phyloP scores from a whole-genome alignment of 2,329 filamentous ascomycete species.

The Juglanconis oblonga region DNA sequence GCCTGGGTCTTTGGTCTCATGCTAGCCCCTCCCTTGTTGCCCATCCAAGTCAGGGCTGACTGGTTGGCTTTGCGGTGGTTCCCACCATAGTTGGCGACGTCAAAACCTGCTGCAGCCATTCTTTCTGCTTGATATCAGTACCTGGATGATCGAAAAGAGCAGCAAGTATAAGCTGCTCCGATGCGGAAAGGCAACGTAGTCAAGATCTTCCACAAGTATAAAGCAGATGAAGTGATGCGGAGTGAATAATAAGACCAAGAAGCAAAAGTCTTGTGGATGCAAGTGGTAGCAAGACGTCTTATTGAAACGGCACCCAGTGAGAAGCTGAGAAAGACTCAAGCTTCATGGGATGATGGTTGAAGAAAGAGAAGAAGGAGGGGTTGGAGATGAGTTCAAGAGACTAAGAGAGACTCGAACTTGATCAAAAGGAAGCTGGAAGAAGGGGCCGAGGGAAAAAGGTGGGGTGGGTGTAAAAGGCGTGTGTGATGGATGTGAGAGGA shows the following conservation, averaged over 20 bases:
- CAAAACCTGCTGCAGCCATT: not conserved
- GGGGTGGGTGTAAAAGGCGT: too few species aligned
- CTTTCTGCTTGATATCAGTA: not conserved
- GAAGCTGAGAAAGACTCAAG: too few species aligned
- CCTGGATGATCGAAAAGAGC: not conserved
- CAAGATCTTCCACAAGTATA: not conserved
- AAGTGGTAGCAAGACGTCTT: not conserved
- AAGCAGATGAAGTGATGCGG: not conserved
- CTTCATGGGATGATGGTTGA: too few species aligned
- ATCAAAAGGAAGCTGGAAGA: too few species aligned
- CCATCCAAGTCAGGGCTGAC: not conserved
- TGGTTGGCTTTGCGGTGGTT: not conserved
- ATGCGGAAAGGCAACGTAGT: not conserved
- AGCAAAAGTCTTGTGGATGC: not conserved
- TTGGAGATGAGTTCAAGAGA: too few species aligned
- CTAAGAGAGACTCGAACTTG: too few species aligned
- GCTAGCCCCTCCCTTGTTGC: not conserved
- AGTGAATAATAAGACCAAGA: not conserved
- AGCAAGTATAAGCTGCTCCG: not conserved
- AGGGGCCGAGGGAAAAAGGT: too few species aligned
- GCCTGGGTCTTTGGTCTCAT: not conserved
- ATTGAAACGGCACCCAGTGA: not conserved
- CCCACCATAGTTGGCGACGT: too few species aligned
- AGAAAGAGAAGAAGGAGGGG: too few species aligned
- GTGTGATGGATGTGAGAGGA: too few species aligned